Percentiles rank a stretch among this genome's conserved stretches.
Conservation (phyloP, 208 protist genomes). For the Tritrichomonas foetus region DNA sequence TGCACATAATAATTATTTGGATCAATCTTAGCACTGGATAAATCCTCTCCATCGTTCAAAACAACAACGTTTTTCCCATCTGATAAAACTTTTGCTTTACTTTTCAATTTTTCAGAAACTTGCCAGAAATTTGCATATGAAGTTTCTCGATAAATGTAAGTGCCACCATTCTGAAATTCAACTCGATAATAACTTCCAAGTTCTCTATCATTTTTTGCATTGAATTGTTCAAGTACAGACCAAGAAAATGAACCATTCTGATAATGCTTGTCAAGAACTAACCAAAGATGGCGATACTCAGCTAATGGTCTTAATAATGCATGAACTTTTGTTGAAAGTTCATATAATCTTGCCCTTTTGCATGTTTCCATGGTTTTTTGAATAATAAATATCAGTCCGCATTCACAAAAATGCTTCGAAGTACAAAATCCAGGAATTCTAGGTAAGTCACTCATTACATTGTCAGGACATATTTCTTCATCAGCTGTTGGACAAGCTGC, state of each 20-base stretch:
- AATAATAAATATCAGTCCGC: not conserved
- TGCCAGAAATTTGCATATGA: not conserved
- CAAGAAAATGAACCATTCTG: not conserved
- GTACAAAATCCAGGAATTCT: not conserved
- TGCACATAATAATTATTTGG: conserved; percentile 6
- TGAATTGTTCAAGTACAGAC: not conserved
- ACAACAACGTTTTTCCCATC: not conserved
- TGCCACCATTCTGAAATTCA: not conserved
- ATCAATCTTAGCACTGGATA: not conserved
- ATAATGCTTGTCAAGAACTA: not conserved
- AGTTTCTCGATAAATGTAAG: conserved; percentile 22
- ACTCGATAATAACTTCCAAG: not conserved
- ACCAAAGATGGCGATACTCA: not conserved
- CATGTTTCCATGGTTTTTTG: not conserved
- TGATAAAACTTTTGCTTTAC: not conserved
- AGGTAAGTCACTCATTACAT: not conserved
- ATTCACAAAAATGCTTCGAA: not conserved
- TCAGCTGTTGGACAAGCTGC: not conserved
- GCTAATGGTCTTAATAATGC: not conserved
- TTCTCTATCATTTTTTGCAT: not conserved
- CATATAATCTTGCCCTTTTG: not conserved
- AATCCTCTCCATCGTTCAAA: not conserved
- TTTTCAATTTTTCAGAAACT: not conserved
- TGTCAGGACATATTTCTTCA: not conserved
- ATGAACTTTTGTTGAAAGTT: not conserved